These are phyloP conservation scores for Boletus speciosus DNA, from an alignment of 768 basidiomycete species.

Conservation along the genomic window DNA sequence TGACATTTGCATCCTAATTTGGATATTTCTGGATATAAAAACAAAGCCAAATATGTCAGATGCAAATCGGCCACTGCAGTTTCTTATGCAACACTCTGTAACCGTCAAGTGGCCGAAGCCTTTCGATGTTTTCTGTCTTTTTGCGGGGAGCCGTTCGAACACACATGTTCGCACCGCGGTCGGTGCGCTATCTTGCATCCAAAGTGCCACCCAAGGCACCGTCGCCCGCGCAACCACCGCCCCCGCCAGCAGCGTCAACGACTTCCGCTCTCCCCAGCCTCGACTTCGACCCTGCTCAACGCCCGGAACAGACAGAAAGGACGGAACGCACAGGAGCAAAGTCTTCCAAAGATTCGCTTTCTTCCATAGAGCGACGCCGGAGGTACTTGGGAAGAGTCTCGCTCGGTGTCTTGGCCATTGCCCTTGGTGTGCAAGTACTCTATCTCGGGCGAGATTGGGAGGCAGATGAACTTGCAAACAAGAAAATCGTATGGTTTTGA, in stretches of 20 bases:
- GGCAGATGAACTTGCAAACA: conserved; percentile 60
- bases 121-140: conserved; percentile 22
- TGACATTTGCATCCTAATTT: too few relatives aligned
- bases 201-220: conserved; percentile 15
- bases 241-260: conserved; percentile 3
- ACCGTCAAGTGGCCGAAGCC: background rate
- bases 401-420: conserved; percentile 52
- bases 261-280: conserved; percentile 43
- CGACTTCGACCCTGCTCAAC: conserved; percentile 60
- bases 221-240: conserved; percentile 2
- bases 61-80: too few relatives aligned
- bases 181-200: conserved; percentile 24
- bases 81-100: too few relatives aligned
- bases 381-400: conserved; percentile 53
- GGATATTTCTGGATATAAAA: too few relatives aligned
- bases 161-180: conserved; percentile 11
- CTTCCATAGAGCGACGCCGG: conserved; percentile 72
- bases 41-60: too few relatives aligned
- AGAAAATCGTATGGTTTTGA: conserved; percentile 52
- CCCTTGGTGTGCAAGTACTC: conserved; percentile 51
- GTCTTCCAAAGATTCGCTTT: conserved; percentile 75
- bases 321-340: conserved; percentile 66
- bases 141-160: conserved; percentile 23
- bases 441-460: conserved; percentile 82
- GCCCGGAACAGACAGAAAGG: conserved; percentile 32